These are phyloP conservation scores for Cryptococcus deneoformans DNA, from an alignment of 1,284 basidiomycete species.

Conservation along the genomic window DNA sequence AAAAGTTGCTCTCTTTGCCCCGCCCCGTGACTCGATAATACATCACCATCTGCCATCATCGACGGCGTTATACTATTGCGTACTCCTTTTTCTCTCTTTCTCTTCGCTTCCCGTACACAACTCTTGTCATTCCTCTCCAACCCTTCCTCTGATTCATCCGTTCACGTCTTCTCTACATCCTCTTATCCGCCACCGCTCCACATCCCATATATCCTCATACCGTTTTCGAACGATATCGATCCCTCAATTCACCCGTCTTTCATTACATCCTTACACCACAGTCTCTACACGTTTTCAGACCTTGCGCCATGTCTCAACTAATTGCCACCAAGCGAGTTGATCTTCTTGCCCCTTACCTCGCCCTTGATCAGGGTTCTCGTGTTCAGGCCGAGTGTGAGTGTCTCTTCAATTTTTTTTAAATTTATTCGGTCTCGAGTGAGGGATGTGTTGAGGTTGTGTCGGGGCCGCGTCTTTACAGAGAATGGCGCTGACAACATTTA, in stretches of 20 bases:
- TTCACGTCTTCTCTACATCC: not conserved
- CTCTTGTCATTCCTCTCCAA: not conserved
- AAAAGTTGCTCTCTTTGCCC: too few species aligned
- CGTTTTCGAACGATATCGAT: not conserved
- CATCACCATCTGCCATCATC: too few species aligned
- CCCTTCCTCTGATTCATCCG: not conserved
- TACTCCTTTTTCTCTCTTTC: too few species aligned
- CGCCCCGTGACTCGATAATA: not conserved
- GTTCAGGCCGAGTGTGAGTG: constrained; percentile 87
- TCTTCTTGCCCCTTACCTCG: constrained; percentile 76
- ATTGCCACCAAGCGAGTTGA: constrained; percentile 66
- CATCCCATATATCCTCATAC: not conserved
- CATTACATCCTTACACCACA: not conserved
- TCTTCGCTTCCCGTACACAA: too few species aligned
- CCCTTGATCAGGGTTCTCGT: constrained; percentile 78
- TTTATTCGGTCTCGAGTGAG: not conserved
- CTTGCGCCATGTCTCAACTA: constrained; percentile 41
- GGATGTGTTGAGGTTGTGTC: too few species aligned
- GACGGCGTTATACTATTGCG: too few species aligned
- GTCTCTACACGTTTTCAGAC: constrained; percentile 3
- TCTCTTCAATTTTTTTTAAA: not conserved
- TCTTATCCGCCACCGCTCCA: not conserved
- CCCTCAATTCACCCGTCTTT: too few species aligned
- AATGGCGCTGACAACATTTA: not conserved
- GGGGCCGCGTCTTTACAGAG: too few species aligned